These are phyloP conservation scores for Cryptococcus hybrid DNA, from an alignment of 1,284 basidiomycete species.

Conservation along the genomic window DNA sequence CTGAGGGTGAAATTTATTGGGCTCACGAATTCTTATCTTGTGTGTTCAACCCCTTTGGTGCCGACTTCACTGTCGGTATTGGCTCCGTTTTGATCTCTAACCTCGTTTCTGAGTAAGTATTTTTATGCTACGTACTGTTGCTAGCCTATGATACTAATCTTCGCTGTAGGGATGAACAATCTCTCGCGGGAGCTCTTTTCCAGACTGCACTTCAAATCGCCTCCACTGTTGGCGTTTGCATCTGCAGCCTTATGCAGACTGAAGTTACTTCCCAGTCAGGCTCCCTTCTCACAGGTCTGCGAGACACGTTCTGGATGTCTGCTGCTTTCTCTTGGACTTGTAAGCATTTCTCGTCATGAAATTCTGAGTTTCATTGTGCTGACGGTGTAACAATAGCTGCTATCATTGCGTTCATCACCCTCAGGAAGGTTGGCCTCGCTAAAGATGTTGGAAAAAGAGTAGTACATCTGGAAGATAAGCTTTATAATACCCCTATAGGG, in stretches of 20 bases:
- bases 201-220: constrained; percentile 36
- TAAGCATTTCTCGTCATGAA: no score
- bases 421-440: constrained; percentile 18
- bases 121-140: neutral
- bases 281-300: constrained; percentile 15
- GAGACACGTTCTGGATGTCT: constrained; percentile 25
- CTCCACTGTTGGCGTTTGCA: constrained; percentile 28
- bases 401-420: constrained; percentile 10
- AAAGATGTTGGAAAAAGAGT: constrained; percentile 15
- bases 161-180: constrained; percentile 61
- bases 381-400: neutral
- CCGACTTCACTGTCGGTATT: constrained; percentile 22
- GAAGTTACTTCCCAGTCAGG: constrained; percentile 12
- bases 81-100: neutral
- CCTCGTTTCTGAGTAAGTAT: constrained; percentile 2
- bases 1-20: constrained; percentile 31
- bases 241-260: constrained; percentile 19
- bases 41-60: constrained; percentile 33
- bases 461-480: neutral
- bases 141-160: neutral
- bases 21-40: constrained; percentile 28
- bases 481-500: no score
- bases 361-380: no score
- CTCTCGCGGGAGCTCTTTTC: constrained; percentile 65
- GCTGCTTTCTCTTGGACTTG: constrained; percentile 18